These are phyloP conservation scores for Porpolomopsis calyptriformis DNA, from an alignment of 768 basidiomycete species.

Conservation along the genomic window DNA sequence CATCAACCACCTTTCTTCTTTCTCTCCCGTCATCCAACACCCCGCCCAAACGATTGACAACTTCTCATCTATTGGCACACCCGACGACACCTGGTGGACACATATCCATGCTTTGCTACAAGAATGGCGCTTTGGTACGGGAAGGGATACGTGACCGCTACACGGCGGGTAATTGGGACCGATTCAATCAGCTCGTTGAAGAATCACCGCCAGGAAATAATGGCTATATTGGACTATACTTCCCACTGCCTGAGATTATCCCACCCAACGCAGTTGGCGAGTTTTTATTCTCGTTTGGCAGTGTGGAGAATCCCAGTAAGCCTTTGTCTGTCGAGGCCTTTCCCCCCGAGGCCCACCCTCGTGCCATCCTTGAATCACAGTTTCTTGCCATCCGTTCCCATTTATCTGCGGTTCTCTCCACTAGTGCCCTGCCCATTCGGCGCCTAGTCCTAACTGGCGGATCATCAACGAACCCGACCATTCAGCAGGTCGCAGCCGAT, in stretches of 20 bases:
- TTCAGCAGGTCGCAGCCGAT: constrained; percentile 68
- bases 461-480: constrained; percentile 59
- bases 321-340: constrained; percentile 26
- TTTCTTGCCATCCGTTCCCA: constrained; percentile 72
- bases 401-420: constrained; percentile 56
- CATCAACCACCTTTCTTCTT: constrained; percentile 78
- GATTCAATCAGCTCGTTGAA: constrained; percentile 59
- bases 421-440: constrained; percentile 43
- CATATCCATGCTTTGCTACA: constrained; percentile 90
- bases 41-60: constrained; percentile 60
- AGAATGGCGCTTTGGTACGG: constrained; percentile 76
- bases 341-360: constrained; percentile 44
- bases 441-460: constrained; percentile 74
- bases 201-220: constrained; percentile 43
- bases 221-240: constrained; percentile 64
- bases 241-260: constrained; percentile 80
- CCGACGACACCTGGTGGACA: constrained; percentile 51
- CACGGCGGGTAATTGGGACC: constrained; percentile 49
- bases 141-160: constrained; percentile 64
- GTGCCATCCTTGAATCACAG: constrained; percentile 77
- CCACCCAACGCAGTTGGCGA: constrained; percentile 68
- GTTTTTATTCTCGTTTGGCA: constrained; percentile 47
- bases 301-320: constrained; percentile 16
- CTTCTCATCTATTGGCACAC: constrained; percentile 65
- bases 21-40: constrained; percentile 56